Percentiles rank a stretch among this genome's conserved stretches.
Conservation (phyloP, 306 rosid species). For the Begonia fuchsioides region DNA sequence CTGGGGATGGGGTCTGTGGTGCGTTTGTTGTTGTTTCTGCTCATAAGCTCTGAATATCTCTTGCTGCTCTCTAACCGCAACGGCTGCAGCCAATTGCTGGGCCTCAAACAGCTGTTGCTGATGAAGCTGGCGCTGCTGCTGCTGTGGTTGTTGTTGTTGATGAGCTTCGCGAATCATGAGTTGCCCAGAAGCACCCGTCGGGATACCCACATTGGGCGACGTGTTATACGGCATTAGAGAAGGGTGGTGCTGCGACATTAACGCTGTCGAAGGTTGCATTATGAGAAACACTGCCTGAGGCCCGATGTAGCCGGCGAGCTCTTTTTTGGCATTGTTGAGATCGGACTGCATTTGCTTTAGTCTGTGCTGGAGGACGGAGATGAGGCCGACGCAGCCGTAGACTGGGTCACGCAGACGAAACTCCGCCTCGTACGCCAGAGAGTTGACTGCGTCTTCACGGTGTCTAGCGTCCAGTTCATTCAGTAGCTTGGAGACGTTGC, state of each 20-base stretch:
- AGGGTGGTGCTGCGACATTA: conserved; percentile 20
- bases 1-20: conserved; percentile 4
- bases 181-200: conserved; percentile 10
- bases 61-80: conserved; percentile 55
- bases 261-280: conserved; percentile 7
- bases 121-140: conserved; percentile 14
- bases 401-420: too few relatives aligned
- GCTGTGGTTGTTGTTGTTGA: conserved; percentile 1
- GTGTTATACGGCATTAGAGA: conserved; percentile 23
- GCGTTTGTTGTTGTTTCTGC: conserved; percentile 9
- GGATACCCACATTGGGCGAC: conserved; percentile 18
- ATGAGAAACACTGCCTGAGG: conserved; percentile 39
- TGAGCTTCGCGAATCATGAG: conserved; percentile 34
- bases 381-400: conserved; percentile 83
- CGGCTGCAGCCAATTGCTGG: conserved; percentile 55
- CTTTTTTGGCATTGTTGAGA: conserved; percentile 45
- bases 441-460: too few relatives aligned
- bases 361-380: conserved; percentile 68
- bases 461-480: conserved; percentile 66
- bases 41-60: conserved; percentile 41
- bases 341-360: conserved; percentile 42
- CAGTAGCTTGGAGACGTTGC: conserved; percentile 74
- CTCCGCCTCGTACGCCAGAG: too few relatives aligned
- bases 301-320: too few relatives aligned
- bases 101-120: conserved; percentile 48